Evolutionary conservation across 1,284 basidiomycete species (phyloP), one percentile per base, ranked within the genome.

Genomic region (Cryptococcus sp.): DNA sequence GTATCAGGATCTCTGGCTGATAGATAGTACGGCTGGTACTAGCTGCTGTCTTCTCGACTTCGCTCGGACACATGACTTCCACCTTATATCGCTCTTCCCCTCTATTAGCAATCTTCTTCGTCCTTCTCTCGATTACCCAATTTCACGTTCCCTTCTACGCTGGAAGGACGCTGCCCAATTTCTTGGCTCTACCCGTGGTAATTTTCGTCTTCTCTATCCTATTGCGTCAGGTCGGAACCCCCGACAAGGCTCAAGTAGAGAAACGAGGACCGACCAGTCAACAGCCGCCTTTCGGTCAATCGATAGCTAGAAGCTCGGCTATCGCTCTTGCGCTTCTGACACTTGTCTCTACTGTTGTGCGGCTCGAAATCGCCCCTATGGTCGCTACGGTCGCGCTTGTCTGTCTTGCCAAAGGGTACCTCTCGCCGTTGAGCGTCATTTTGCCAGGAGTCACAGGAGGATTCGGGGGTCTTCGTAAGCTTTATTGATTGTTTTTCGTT

Each of bases 61-160:
- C 80, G 0, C 76, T 95, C 32, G 76, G 79, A 45, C 45, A 47
- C 28, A 22, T 47, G n/a, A 25, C 45, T 10, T 4, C 7, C 4
- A 47, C 45, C 12, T 10, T 47, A 11, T 16, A 25, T 5, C 36
- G 11, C 3, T 12, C 18, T 6, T 47, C 25, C 9, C 14, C 25
- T 4, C 4, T 24, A 4, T n/a, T 28, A 3, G 37, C 37, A 5
- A 33, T 23, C 5, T 7, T 21, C 7, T 47, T 47, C 31, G 32
- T 47, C 12, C 26, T 47, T 4, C 39, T 48, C 2, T 41, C 38
- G 74, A 83, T 46, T 72, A 97, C 35, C 76, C 83, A 95, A 67
- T 97, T 97, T 66, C 94, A 97, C 69, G 71, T 92, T 11, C 83
- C 84, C 3, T 99, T 91, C 71, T 98, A 91, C 84, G 86, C 89